These are phyloP conservation scores for Debaryomycetaceae sp. DNA, from an alignment of 1,139 yeast species.

Conservation along the genomic window DNA sequence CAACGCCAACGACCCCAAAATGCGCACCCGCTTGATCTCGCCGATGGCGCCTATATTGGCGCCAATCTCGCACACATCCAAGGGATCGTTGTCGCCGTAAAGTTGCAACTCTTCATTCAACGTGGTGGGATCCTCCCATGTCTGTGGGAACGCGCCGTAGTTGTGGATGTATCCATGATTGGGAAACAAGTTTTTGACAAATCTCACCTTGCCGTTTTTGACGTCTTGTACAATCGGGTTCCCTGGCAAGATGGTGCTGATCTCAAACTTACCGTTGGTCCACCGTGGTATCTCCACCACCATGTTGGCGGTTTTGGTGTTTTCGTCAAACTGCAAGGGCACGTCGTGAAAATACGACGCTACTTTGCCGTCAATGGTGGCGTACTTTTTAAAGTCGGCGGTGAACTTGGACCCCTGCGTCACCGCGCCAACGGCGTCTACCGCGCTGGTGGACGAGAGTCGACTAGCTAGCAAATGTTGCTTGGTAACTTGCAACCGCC, in stretches of 20 bases:
- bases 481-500: slow-evolving; percentile 7
- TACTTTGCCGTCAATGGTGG: slow-evolving; percentile 61
- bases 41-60: slow-evolving; percentile 68
- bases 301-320: slow-evolving; percentile 71
- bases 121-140: slow-evolving; percentile 77
- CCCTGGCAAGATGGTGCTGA: slow-evolving; percentile 57
- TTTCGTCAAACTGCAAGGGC: slow-evolving; percentile 62
- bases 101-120: slow-evolving; percentile 65
- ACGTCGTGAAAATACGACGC: slow-evolving; percentile 76
- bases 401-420: slow-evolving; percentile 35
- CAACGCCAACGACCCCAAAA: slow-evolving; percentile 80
- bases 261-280: slow-evolving; percentile 87
- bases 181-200: slow-evolving; percentile 90
- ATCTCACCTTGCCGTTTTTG: slow-evolving; percentile 83
- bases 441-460: slow-evolving; percentile 8
- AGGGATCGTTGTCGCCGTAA: slow-evolving; percentile 85
- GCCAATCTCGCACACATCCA: slow-evolving; percentile 89
- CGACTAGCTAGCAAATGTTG: slow-evolving; percentile 6
- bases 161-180: slow-evolving; percentile 95
- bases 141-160: slow-evolving; percentile 98
- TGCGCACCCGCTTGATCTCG: slow-evolving; percentile 75
- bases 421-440: slow-evolving; percentile 11
- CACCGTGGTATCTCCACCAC: slow-evolving; percentile 89
- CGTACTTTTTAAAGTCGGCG: slow-evolving; percentile 30
- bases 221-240: slow-evolving; percentile 90